phyloP scores from a whole-genome alignment of 805 yeast species.

The Vanderwaltozyma polyspora region DNA sequence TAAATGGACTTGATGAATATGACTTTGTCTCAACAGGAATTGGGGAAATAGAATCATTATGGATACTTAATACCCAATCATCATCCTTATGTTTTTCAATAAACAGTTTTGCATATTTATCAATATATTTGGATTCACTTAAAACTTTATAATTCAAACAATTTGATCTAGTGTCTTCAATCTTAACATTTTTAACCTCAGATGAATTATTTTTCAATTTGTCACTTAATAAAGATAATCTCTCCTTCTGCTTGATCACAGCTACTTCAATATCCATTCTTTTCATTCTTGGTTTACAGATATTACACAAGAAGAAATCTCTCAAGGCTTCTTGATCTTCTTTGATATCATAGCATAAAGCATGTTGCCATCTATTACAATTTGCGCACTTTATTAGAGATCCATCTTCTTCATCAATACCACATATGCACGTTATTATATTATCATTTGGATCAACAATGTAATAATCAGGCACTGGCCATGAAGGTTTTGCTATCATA shows the following conservation, averaged over 20 bases:
- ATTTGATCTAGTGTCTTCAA: not conserved
- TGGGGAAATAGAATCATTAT: too few relatives aligned
- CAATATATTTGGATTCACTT: constrained; percentile 17
- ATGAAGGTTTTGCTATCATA: constrained; percentile 8
- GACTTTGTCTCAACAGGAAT: constrained; percentile 32
- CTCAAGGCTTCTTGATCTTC: constrained; percentile 60
- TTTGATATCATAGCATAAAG: constrained; percentile 72
- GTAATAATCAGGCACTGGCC: constrained; percentile 34
- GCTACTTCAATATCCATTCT: constrained; percentile 34
- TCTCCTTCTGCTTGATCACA: constrained; percentile 27
- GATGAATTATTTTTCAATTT: too few relatives aligned
- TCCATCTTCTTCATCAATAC: constrained; percentile 79
- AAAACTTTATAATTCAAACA: not conserved
- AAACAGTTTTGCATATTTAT: constrained; percentile 33
- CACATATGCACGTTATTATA: constrained; percentile 81
- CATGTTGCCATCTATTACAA: constrained; percentile 92
- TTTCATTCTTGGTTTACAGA: constrained; percentile 48
- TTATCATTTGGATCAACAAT: constrained; percentile 77
- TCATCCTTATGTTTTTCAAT: constrained; percentile 42
- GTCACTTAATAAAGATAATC: too few relatives aligned
- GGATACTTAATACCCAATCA: too few relatives aligned
- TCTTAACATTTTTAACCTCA: too few relatives aligned
- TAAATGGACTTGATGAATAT: not conserved
- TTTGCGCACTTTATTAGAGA: constrained; percentile 89
- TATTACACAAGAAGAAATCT: constrained; percentile 69